Evolutionary conservation across 2,329 filamentous ascomycete genomes (phyloP), one percentile per base, ranked within the genome.

Genomic region (Fusarium hainanense): DNA sequence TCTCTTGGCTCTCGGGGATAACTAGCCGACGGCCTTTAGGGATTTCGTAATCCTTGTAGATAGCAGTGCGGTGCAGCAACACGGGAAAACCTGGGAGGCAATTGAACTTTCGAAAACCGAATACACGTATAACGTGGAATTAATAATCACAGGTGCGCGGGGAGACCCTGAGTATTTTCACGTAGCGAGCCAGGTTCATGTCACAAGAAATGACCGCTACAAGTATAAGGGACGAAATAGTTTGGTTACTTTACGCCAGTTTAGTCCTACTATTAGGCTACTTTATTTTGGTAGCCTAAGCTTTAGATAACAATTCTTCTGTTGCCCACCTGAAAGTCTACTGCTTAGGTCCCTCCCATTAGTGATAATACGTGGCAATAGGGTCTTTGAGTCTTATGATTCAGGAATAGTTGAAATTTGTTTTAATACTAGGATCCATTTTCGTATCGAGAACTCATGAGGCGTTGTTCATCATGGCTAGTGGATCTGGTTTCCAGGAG

Each of bases 371-470:
- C 9, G 9, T 9, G 3, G 3, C 18, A 37, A 37, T 37, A 2
- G 0, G 9, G 5, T n/a, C 3, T 37, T n/a, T n/a, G 16, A 11
- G 10, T 18, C 16, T 34, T 18, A 34, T 10, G 6, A 18, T 34
- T 5, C 16, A 21, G 6, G 32, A 9, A 37, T 6, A n/a, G 32
- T 37, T n/a, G 34, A 37, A 37, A 37, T 7, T 37, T n/a, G 34
- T n/a, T 7, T 34, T 2, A 34, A 18, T 10, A 10, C 18, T 34
- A 18, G n/a, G 18, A n/a, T n/a, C 18, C 34, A 6, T n/a, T 37
- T 37, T 11, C 34, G 34, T 37, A 37, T 37, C 7, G 9, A 30
- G 27, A 59, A 59, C 63, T 70, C 48, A 68, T 70, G 58, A 68
- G 58, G 16, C 25, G n/a, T 40, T 16, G 18, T 27, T 52, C 46